Conservation (phyloP, 805 yeast genomes). For the Kluyveromyces siamensis region DNA sequence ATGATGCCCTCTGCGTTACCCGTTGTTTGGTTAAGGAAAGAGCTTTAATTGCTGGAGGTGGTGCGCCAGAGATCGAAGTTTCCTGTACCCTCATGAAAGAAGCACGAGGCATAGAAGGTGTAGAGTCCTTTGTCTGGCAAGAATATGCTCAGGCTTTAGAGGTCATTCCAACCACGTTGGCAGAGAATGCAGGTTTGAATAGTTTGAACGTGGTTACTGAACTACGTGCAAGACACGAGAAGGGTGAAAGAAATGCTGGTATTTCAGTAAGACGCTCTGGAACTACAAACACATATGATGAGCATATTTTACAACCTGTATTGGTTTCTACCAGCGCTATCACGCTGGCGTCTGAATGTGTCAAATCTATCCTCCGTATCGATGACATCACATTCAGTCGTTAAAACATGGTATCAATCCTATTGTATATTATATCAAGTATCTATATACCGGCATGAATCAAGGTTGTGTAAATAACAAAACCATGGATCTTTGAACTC, state of each 20-base stretch:
- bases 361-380: conserved; percentile 88
- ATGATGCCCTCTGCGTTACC: conserved; percentile 93
- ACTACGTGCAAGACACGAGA: conserved; percentile 80
- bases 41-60: conserved; percentile 96
- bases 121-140: conserved; percentile 82
- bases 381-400: conserved; percentile 95
- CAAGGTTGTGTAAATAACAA: background rate
- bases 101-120: conserved; percentile 66
- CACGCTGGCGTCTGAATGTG: conserved; percentile 91
- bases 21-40: conserved; percentile 82
- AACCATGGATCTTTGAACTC: background rate
- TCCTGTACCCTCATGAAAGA: conserved; percentile 67
- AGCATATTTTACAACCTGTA: conserved; percentile 94
- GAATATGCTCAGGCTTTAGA: conserved; percentile 90
- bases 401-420: conserved; percentile 23
- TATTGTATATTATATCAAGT: background rate
- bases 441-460: background rate
- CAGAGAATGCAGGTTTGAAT: conserved; percentile 91
- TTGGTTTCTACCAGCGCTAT: conserved; percentile 91
- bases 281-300: conserved; percentile 82
- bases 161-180: conserved; percentile 86
- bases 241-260: conserved; percentile 90
- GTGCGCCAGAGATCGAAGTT: conserved; percentile 93
- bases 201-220: conserved; percentile 89
- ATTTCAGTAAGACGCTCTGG: conserved; percentile 91